Evolutionary conservation across 2,329 filamentous ascomycete genomes (phyloP).

Genomic region (Xylaria sp.): DNA sequence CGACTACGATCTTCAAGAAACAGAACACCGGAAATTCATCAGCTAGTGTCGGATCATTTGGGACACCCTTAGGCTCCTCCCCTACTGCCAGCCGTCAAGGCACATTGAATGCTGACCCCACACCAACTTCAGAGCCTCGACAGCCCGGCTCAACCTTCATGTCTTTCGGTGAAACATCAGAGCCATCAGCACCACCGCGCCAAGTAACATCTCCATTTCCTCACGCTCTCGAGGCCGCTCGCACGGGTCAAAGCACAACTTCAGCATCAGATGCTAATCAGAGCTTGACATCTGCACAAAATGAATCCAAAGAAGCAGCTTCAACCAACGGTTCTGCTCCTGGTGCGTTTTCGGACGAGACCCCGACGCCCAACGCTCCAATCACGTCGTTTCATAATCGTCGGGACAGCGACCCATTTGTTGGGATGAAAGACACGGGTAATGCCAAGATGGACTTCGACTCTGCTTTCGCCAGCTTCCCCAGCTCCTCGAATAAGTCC

Average conservation of each 20-base stretch:
- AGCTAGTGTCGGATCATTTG: conserved; percentile 63
- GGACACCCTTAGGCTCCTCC: conserved; percentile 68
- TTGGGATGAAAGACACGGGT: conserved; percentile 60
- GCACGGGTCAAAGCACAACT: conserved; percentile 52
- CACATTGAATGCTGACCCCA: conserved; percentile 67
- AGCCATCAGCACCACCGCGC: conserved; percentile 80
- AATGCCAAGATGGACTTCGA: conserved; percentile 86
- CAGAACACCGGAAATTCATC: conserved; percentile 69
- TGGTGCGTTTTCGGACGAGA: conserved; percentile 64
- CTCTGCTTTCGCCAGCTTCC: conserved; percentile 83
- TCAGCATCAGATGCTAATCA: conserved; percentile 51
- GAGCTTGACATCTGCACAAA: conserved; percentile 44
- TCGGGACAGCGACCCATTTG: conserved; percentile 62
- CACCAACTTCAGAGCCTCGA: conserved; percentile 76
- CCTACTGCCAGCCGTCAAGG: conserved; percentile 71
- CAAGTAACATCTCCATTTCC: conserved; percentile 77
- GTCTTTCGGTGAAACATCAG: conserved; percentile 73
- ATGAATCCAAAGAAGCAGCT: conserved; percentile 43
- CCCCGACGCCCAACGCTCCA: conserved; percentile 44
- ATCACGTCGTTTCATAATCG: conserved; percentile 46
- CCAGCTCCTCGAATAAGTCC: conserved; percentile 61
- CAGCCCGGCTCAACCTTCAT: conserved; percentile 83
- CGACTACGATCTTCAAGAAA: conserved; percentile 70
- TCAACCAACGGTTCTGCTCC: conserved; percentile 56
- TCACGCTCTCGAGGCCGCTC: conserved; percentile 54